Percentiles rank a stretch among this genome's conserved stretches.
phyloP scores from a whole-genome alignment of 1,284 basidiomycete species.

The Stygiomarasmius scandens region DNA sequence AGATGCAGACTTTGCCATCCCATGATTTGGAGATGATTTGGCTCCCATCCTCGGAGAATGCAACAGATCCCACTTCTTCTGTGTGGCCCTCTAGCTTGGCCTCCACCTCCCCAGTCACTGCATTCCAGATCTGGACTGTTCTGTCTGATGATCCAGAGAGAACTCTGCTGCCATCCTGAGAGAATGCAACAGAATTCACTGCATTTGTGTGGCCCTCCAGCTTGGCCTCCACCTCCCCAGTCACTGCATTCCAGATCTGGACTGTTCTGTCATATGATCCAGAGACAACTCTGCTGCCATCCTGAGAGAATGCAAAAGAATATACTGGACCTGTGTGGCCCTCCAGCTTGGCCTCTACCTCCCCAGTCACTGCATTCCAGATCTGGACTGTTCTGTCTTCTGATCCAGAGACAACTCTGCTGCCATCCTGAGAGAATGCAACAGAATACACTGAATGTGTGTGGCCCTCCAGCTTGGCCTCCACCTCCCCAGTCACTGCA shows the following conservation, averaged over 20 bases:
- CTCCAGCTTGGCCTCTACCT: neutral
- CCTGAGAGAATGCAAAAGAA: constrained; percentile 19
- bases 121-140: constrained; percentile 26
- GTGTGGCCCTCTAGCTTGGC: constrained; percentile 6
- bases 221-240: constrained; percentile 4
- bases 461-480: no score
- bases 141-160: constrained; percentile 22
- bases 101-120: constrained; percentile 13
- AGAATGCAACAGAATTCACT: constrained; percentile 15
- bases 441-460: constrained; percentile 11
- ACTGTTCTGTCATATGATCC: constrained; percentile 16
- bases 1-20: constrained; percentile 5
- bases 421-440: constrained; percentile 9
- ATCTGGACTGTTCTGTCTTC: neutral
- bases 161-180: constrained; percentile 19
- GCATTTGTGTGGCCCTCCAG: constrained; percentile 14
- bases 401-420: neutral
- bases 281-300: constrained; percentile 18
- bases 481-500: no score
- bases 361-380: constrained; percentile 1
- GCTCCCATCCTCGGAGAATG: constrained; percentile 2
- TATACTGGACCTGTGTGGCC: constrained; percentile 12
- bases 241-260: constrained; percentile 20
- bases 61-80: neutral
- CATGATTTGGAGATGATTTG: constrained; percentile 2